Conservation (phyloP, 495 filamentous ascomycete species). For the Stereocaulon alpinum region DNA sequence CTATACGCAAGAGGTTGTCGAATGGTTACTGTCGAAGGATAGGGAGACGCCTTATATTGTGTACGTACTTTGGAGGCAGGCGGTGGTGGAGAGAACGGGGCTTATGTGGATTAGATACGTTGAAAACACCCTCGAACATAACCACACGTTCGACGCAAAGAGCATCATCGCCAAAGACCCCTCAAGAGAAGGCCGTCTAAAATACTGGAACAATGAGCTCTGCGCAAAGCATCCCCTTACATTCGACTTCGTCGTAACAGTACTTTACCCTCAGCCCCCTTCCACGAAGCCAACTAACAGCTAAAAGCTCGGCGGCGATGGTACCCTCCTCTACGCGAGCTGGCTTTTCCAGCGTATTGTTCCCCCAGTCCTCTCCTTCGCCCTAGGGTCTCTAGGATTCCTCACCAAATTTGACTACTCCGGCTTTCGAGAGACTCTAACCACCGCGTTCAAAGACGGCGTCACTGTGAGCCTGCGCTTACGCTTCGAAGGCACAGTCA, state of each 20-base stretch:
- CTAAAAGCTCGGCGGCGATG: slow-evolving; percentile 73
- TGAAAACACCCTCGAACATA: slow-evolving; percentile 59
- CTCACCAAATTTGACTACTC: slow-evolving; percentile 93
- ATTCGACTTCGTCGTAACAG: slow-evolving; percentile 86
- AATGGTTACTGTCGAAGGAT: slow-evolving; percentile 77
- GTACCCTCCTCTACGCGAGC: slow-evolving; percentile 87
- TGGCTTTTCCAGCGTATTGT: slow-evolving; percentile 98
- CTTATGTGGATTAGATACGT: slow-evolving; percentile 40
- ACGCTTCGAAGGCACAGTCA: slow-evolving; percentile 89
- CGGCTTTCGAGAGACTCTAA: slow-evolving; percentile 57
- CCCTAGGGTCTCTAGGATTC: slow-evolving; percentile 85
- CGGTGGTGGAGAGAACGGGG: not conserved
- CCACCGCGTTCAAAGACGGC: slow-evolving; percentile 65
- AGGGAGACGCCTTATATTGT: slow-evolving; percentile 61
- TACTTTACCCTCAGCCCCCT: slow-evolving; percentile 19
- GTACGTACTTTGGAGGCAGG: slow-evolving; percentile 29
- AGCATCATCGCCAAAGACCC: slow-evolving; percentile 50
- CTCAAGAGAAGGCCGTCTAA: slow-evolving; percentile 48
- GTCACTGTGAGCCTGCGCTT: slow-evolving; percentile 81
- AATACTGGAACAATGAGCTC: slow-evolving; percentile 74
- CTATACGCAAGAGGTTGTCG: slow-evolving; percentile 63
- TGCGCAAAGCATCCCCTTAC: slow-evolving; percentile 68
- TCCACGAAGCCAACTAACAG: slow-evolving; percentile 5
- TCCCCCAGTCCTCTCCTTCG: slow-evolving; percentile 84
- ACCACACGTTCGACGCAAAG: slow-evolving; percentile 58